Conservation (phyloP, 2,329 filamentous ascomycete species). For the Furcasterigmium sp. region DNA sequence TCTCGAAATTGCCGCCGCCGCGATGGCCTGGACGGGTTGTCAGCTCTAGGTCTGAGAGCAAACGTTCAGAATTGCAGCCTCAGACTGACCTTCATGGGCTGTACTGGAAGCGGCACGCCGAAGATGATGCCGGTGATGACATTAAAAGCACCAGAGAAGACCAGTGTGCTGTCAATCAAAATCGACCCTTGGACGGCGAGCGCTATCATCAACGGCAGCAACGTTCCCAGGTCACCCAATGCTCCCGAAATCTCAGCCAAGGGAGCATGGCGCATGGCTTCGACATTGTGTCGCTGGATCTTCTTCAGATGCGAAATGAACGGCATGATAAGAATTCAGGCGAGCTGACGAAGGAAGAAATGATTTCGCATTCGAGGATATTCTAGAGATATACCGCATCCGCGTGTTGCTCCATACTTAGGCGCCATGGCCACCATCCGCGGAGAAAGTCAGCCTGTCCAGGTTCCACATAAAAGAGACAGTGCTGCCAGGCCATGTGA, state of each 20-base stretch:
- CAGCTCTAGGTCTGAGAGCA: not conserved
- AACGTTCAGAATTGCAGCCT: not conserved
- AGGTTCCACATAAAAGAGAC: no score
- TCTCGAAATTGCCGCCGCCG: conserved; percentile 76
- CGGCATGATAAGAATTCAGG: conserved; percentile 8
- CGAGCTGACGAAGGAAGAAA: no score
- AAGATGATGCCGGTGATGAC: conserved; percentile 76
- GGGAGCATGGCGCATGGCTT: conserved; percentile 40
- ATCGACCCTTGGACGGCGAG: conserved; percentile 75
- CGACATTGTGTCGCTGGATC: conserved; percentile 41
- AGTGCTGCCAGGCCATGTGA: no score
- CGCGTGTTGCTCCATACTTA: no score
- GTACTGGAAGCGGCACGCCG: conserved; percentile 84
- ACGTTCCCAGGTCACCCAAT: conserved; percentile 80
- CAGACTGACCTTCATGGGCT: conserved; percentile 64
- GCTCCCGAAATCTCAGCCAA: conserved; percentile 80
- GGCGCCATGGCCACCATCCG: no score
- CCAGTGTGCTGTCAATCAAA: conserved; percentile 74
- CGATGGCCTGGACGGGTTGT: conserved; percentile 59
- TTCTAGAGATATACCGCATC: no score
- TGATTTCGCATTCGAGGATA: no score
- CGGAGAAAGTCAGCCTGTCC: no score
- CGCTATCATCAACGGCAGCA: conserved; percentile 84
- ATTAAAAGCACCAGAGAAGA: conserved; percentile 87
- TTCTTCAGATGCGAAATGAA: conserved; percentile 13